Conservation (phyloP, 1,139 yeast species). For the Geotrichum candidum region DNA sequence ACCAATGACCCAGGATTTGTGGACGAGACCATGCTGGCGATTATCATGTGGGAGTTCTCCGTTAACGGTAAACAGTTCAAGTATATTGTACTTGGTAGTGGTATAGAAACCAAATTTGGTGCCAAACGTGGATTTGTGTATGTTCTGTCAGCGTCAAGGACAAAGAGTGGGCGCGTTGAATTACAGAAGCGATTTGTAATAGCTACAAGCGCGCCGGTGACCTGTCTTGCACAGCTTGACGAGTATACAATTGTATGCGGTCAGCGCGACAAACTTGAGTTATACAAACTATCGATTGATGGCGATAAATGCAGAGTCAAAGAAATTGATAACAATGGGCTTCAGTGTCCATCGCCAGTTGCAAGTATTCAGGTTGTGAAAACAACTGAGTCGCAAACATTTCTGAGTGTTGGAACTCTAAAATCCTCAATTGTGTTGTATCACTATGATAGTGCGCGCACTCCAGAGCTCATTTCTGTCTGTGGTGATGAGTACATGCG, state of each 20-base stretch:
- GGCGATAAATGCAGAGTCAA: conserved; percentile 10
- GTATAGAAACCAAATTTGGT: background rate
- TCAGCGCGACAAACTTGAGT: background rate
- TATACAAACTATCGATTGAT: conserved; percentile 1
- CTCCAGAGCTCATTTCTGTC: conserved; percentile 38
- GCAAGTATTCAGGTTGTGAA: background rate
- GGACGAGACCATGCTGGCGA: background rate
- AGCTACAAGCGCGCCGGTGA: conserved; percentile 5
- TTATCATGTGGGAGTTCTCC: conserved; percentile 10
- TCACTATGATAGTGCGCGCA: background rate
- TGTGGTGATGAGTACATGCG: conserved; percentile 35
- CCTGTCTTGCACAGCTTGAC: conserved; percentile 10
- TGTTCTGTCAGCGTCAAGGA: conserved; percentile 5
- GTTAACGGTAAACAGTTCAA: conserved; percentile 10
- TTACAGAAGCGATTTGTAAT: conserved; percentile 12
- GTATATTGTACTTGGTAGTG: conserved; percentile 13
- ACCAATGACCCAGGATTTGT: background rate
- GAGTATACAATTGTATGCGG: conserved; percentile 12
- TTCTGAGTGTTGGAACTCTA: conserved; percentile 4
- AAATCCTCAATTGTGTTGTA: background rate
- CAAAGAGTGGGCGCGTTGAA: conserved; percentile 6
- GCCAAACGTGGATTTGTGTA: conserved; percentile 7
- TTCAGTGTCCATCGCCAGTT: background rate
- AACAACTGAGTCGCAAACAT: conserved; percentile 1
- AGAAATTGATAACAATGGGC: background rate